Conservation (phyloP, 2,329 filamentous ascomycete species). For the Trichoderma gracile region DNA sequence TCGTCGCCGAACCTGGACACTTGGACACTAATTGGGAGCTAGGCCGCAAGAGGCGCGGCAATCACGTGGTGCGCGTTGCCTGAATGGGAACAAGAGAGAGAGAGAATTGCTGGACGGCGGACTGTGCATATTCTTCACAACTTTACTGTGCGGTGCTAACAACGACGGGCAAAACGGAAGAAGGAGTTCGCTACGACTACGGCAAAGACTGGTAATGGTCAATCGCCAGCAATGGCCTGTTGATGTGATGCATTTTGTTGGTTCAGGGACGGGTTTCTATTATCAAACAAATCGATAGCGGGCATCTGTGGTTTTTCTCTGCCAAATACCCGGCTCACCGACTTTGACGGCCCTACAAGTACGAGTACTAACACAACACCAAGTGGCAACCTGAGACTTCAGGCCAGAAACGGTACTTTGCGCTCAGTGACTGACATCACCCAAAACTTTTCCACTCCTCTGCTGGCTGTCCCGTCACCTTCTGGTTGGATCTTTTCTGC, state of each 20-base stretch:
- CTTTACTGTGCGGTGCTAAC: too few species aligned
- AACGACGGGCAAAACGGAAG: too few species aligned
- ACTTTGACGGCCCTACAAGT: too few species aligned
- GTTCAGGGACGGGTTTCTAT: too few species aligned
- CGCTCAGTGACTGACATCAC: slow-evolving; percentile 17
- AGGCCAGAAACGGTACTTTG: slow-evolving; percentile 33
- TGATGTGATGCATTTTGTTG: neutral
- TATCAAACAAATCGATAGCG: too few species aligned
- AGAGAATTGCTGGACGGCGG: too few species aligned
- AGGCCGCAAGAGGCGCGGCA: neutral
- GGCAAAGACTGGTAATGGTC: too few species aligned
- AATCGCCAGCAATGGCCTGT: too few species aligned
- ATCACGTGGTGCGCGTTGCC: neutral
- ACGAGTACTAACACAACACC: neutral
- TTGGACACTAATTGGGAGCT: slow-evolving; percentile 17
- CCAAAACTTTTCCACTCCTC: slow-evolving; percentile 30
- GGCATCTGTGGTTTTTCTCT: neutral
- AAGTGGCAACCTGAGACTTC: slow-evolving; percentile 38
- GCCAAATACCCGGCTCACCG: neutral
- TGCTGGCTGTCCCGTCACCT: slow-evolving; percentile 17
- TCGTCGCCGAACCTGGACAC: slow-evolving; percentile 18
- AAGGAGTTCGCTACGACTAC: too few species aligned
- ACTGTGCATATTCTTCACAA: too few species aligned
- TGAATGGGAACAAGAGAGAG: too few species aligned
- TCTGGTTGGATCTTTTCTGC: slow-evolving; percentile 1